Evolutionary conservation across 257 asterid species (phyloP), one percentile per base, ranked within the genome.

Genomic region (Solanum pinnatisectum): DNA sequence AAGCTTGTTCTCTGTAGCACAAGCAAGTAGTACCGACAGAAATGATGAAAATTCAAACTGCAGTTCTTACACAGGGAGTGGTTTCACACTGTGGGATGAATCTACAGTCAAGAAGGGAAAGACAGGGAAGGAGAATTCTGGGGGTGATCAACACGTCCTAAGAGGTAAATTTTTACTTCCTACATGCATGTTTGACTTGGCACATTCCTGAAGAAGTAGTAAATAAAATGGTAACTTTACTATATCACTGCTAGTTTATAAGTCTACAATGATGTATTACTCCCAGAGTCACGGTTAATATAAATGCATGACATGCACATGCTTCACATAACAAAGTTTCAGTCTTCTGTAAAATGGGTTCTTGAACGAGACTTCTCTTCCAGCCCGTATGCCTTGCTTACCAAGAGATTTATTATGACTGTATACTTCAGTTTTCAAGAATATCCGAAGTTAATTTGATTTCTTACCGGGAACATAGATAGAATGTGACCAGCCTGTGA

Each of bases 101-200:
- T 94, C 98, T 94, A 93, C 95, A 7, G 89, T 88, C 83, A 94
- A 90, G 76, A 95, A 93, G 99, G 99, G 99, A 97, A 92, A 95
- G 98, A 95, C 99, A 94, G 98, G 99, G 99, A 96, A 97, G 99
- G 99, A 97, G 99, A 97, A 95, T 93, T 87, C 89, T 90, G 88
- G 92, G 67, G 91, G 93, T 44, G 94, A 95, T 72, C 90, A 91
- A 88, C 92, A 92, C 52, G 79, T 88, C 79, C 86, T 91, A 87
- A 91, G 87, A 92, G 99, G 99, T 97, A 92, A 90, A 16, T 78
- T 10, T 32, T 23, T 18, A 32, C 42, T 71, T 36, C 39, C 39
- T 6, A 2, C 23, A 0, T 27, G 11, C 39, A 30, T 70, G 22
- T 32, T 30, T 70, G 22, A 70, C 39, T 67, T 25, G 35, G 73